These are phyloP conservation scores for Hyphopichia pseudoburtonii DNA, from an alignment of 1,139 yeast species.

Conservation along the genomic window DNA sequence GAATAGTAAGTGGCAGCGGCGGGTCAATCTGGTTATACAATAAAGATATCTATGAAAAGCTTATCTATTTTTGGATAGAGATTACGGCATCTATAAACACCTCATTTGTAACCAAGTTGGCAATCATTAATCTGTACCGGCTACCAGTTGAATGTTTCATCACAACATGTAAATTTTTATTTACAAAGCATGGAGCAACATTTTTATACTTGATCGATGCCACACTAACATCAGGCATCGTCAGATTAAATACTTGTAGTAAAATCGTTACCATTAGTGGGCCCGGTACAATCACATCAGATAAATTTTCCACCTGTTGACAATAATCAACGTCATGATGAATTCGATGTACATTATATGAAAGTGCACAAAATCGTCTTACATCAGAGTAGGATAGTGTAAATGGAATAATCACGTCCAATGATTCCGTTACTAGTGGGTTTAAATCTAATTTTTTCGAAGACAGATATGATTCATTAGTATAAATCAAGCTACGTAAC, in stretches of 20 bases:
- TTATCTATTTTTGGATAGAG: too few relatives aligned
- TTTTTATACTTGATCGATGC: slow-evolving; percentile 46
- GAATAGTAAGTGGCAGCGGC: too few relatives aligned
- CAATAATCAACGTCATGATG: slow-evolving; percentile 69
- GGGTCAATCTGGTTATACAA: too few relatives aligned
- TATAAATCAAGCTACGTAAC: slow-evolving; percentile 35
- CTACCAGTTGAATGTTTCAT: background rate
- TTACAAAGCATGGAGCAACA: slow-evolving; percentile 46
- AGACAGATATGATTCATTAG: slow-evolving; percentile 19
- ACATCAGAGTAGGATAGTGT: slow-evolving; percentile 7
- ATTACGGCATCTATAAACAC: slow-evolving; percentile 1
- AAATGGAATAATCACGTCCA: slow-evolving; percentile 2
- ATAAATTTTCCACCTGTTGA: slow-evolving; percentile 53
- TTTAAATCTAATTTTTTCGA: background rate
- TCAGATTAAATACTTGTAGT: slow-evolving; percentile 46
- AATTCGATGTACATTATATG: slow-evolving; percentile 79
- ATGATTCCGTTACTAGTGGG: background rate
- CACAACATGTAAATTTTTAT: slow-evolving; percentile 5
- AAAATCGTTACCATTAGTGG: slow-evolving; percentile 68
- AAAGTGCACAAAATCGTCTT: slow-evolving; percentile 63
- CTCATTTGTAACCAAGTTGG: background rate
- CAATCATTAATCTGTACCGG: slow-evolving; percentile 1
- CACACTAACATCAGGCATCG: slow-evolving; percentile 12
- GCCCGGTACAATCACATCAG: slow-evolving; percentile 71
- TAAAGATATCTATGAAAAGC: too few relatives aligned